Evolutionary conservation across 495 filamentous ascomycete genomes (phyloP), one percentile per base, ranked within the genome.

Genomic region (Penicillium longicatenatum): DNA sequence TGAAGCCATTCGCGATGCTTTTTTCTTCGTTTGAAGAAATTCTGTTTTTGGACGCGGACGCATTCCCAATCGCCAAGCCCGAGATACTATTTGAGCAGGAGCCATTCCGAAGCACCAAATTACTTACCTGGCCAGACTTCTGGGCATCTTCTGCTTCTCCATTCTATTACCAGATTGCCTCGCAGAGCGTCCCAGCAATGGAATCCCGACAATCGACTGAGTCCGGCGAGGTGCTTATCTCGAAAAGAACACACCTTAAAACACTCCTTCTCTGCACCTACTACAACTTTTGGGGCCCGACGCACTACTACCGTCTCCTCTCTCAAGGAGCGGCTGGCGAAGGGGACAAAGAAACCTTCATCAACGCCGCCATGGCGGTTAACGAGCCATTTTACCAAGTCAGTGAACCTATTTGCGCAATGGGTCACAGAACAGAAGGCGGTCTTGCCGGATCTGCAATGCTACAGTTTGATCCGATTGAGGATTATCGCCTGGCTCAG

Each of bases 271-370:
- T 85, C 14, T 78, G 80, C 20, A 74, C 76, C 1, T 86, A 85
- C 62, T 86, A 87, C 67, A 86, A 86, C 61, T 75, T 77, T 63
- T 81, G 80, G 72, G 82, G 82, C 4, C 76, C 79, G 7, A 58
- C 68, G 6, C 75, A 77, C 57, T 86, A 81, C 63, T 86, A 82
- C 57, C 67, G 72, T 10, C 66, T 86, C 0, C 65, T 84, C 6
- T 73, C 73, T 6, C 82, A 82, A 65, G 80, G 81, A 47, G 78
- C 71, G 24, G 68, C 75, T 2, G 84, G 82, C 7, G 73, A 83
- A 61, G 82, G 83, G 29, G 84, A 86, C 62, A 85, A 85, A 64
- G 83, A 86, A 56, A 86, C 78, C 3, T 84, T 85, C 58, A 60
- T 79, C 6, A 58, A 77, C 1, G 82, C 81, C 1, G 82, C 82